Conservation (phyloP, 441 rosid species). For the Dalechampia spathulata region DNA sequence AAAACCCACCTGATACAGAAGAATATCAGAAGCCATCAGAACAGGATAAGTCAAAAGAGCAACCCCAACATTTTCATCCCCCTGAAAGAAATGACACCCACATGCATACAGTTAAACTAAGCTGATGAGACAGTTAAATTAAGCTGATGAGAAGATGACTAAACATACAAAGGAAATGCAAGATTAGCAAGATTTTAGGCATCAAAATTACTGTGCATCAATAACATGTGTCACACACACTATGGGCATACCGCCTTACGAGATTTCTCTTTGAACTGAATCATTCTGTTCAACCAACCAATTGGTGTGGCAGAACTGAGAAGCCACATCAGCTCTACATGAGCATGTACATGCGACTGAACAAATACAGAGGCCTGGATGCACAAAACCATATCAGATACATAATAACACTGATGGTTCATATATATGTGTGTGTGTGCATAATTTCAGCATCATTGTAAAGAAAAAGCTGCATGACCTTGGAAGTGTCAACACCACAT, state of each 20-base stretch:
- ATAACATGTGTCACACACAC: slow-evolving; percentile 17
- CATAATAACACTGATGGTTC: neutral
- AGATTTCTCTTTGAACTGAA: slow-evolving; percentile 94
- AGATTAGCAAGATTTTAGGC: neutral
- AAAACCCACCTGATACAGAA: slow-evolving; percentile 69
- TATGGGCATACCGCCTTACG: slow-evolving; percentile 58
- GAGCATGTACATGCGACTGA: slow-evolving; percentile 82
- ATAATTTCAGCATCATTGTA: no score
- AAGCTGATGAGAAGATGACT: neutral
- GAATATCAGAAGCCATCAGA: slow-evolving; percentile 90
- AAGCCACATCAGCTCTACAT: slow-evolving; percentile 79
- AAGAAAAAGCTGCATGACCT: slow-evolving; percentile 37
- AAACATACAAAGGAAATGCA: neutral
- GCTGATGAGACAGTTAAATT: neutral
- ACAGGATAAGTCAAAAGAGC: slow-evolving; percentile 86
- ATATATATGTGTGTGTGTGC: neutral
- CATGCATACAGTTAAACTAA: slow-evolving; percentile 9
- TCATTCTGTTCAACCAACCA: slow-evolving; percentile 87
- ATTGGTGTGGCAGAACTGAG: slow-evolving; percentile 74
- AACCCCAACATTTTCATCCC: slow-evolving; percentile 78
- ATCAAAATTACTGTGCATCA: neutral
- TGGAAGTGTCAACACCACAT: slow-evolving; percentile 75
- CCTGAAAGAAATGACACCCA: slow-evolving; percentile 35
- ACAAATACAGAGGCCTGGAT: slow-evolving; percentile 90
- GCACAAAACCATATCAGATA: slow-evolving; percentile 6